phyloP scores from a whole-genome alignment of 2,329 filamentous ascomycete genomes.

The Calonectria crousiana region DNA sequence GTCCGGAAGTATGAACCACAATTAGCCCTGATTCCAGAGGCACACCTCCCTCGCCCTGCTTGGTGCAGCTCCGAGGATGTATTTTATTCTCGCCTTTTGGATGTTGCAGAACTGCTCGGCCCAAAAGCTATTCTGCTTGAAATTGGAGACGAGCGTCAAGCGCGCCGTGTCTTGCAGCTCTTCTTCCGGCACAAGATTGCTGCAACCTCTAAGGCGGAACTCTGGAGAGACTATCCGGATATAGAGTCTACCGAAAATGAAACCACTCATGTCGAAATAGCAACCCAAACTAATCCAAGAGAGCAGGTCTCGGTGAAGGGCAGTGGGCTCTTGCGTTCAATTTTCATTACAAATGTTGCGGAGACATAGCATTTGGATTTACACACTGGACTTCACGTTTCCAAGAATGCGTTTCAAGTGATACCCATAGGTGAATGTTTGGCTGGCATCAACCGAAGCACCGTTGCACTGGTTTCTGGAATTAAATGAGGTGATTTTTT shows the following conservation, averaged over 20 bases:
- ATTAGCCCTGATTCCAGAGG: constrained; percentile 76
- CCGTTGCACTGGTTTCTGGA: background rate
- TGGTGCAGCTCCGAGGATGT: constrained; percentile 58
- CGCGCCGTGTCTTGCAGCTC: constrained; percentile 69
- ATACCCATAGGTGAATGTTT: background rate
- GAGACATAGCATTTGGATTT: constrained; percentile 22
- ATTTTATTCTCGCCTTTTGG: constrained; percentile 77
- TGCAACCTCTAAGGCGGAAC: constrained; percentile 61
- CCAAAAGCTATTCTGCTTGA: constrained; percentile 75
- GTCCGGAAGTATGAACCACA: constrained; percentile 87
- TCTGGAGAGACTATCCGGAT: constrained; percentile 80
- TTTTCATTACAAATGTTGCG: constrained; percentile 43
- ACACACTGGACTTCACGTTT: background rate
- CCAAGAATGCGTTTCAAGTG: background rate
- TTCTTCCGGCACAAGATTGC: constrained; percentile 49
- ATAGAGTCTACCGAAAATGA: constrained; percentile 47
- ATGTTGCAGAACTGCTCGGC: constrained; percentile 61
- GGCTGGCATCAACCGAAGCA: background rate
- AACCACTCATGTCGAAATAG: constrained; percentile 39
- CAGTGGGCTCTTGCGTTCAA: constrained; percentile 61
- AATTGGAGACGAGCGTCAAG: constrained; percentile 78
- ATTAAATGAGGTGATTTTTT: background rate
- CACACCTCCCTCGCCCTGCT: constrained; percentile 43
- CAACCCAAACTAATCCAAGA: constrained; percentile 13
- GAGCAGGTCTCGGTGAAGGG: constrained; percentile 56